A percentile compares a stretch with the other conserved stretches of the same genome.
Conservation (phyloP, 2,329 filamentous ascomycete genomes). For the Epichloe typhina region DNA sequence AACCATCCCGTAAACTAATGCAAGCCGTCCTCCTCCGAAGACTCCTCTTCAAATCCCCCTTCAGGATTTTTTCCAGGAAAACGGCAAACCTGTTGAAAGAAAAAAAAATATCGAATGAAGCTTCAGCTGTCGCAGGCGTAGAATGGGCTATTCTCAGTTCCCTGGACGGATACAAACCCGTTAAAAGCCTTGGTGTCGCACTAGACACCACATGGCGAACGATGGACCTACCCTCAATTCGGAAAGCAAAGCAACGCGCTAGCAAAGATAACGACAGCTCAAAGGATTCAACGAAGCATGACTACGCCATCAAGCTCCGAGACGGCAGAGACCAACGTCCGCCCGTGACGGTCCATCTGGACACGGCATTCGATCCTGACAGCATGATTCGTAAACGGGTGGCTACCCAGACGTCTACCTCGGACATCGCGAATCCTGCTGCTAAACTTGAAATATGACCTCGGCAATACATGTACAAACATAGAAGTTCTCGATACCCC, state of each 20-base stretch:
- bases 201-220: conserved; percentile 15
- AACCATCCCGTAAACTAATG: conserved; percentile 12
- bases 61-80: conserved; percentile 16
- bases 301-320: conserved; percentile 7
- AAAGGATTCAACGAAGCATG: not conserved
- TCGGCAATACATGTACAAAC: not conserved
- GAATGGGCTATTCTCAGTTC: conserved; percentile 18
- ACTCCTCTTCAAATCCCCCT: conserved; percentile 13
- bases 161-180: conserved; percentile 17
- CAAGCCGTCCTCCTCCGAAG: conserved; percentile 14
- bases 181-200: conserved; percentile 14
- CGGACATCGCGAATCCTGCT: not conserved
- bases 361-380: conserved; percentile 2
- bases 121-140: conserved; percentile 12
- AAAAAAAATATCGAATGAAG: conserved; percentile 8
- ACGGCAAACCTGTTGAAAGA: conserved; percentile 11
- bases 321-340: not conserved
- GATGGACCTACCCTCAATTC: conserved; percentile 11
- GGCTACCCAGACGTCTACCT: not conserved
- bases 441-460: not conserved
- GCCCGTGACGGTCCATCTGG: not conserved
- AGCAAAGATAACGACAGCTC: not conserved
- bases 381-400: conserved; percentile 1
- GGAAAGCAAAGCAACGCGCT: not conserved
- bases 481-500: not conserved